These are phyloP conservation scores for Cylindrotheca closterium DNA, from an alignment of 108 stramenopile genomes.

Conservation along the genomic window DNA sequence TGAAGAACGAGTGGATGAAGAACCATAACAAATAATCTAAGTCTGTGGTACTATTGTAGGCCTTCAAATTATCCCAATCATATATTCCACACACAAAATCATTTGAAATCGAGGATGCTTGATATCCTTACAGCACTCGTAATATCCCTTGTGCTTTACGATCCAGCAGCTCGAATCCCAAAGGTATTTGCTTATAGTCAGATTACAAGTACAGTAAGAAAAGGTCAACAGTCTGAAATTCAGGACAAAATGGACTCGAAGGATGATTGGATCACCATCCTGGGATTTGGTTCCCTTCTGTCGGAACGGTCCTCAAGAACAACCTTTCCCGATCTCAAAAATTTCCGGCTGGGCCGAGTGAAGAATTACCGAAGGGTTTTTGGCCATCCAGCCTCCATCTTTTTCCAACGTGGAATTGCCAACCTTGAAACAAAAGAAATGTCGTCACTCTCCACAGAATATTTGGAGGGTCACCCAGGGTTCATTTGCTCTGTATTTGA, in stretches of 20 bases:
- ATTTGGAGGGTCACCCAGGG: slow-evolving; percentile 30
- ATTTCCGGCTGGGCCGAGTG: slow-evolving; percentile 82
- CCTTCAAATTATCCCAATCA: too few relatives aligned
- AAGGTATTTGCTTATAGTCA: too few relatives aligned
- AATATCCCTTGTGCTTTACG: too few relatives aligned
- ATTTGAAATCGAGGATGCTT: too few relatives aligned
- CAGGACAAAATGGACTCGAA: too few relatives aligned
- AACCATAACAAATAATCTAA: too few relatives aligned
- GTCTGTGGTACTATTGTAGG: too few relatives aligned
- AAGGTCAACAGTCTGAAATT: too few relatives aligned
- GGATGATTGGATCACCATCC: slow-evolving; percentile 49
- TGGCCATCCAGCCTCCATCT: slow-evolving; percentile 81
- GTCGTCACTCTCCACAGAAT: slow-evolving; percentile 66
- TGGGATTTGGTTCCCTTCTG: slow-evolving; percentile 83
- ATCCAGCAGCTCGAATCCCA: too few relatives aligned
- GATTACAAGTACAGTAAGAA: too few relatives aligned
- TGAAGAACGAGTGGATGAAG: background rate
- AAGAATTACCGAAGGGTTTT: slow-evolving; percentile 79
- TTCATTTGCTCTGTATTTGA: slow-evolving; percentile 82
- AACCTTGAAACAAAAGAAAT: slow-evolving; percentile 72
- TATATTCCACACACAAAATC: too few relatives aligned
- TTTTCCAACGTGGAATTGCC: slow-evolving; percentile 79
- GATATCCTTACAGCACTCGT: too few relatives aligned
- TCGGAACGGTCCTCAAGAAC: slow-evolving; percentile 55
- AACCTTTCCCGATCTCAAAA: slow-evolving; percentile 73